Evolutionary conservation across 2,329 filamentous ascomycete genomes (phyloP).

Genomic region (Cladosporium sp.): DNA sequence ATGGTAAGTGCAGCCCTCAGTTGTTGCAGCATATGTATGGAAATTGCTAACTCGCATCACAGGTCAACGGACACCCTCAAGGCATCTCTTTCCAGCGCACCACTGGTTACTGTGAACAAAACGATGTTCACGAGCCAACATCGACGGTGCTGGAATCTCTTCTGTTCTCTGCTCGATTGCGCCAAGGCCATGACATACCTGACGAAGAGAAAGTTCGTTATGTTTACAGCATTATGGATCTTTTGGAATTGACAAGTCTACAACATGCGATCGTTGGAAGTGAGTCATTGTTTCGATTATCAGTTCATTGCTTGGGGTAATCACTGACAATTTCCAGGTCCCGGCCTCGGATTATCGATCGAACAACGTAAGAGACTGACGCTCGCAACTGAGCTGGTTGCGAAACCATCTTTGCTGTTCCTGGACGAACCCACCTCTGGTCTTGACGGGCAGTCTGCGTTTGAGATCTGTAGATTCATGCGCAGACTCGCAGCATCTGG

Average conservation of each 20-base stretch:
- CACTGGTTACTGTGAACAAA: slow-evolving; percentile 61
- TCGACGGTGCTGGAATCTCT: slow-evolving; percentile 67
- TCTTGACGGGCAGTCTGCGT: slow-evolving; percentile 68
- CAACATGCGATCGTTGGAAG: slow-evolving; percentile 11
- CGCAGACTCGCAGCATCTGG: slow-evolving; percentile 65
- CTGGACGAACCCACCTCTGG: slow-evolving; percentile 66
- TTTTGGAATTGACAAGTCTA: slow-evolving; percentile 2
- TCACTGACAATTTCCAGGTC: not conserved
- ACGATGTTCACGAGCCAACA: slow-evolving; percentile 67
- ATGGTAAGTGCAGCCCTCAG: slow-evolving; percentile 29
- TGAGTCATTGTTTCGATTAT: not conserved
- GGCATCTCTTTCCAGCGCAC: slow-evolving; percentile 53
- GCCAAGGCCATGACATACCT: slow-evolving; percentile 59
- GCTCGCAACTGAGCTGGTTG: slow-evolving; percentile 57
- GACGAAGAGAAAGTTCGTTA: slow-evolving; percentile 65
- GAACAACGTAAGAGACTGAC: slow-evolving; percentile 60
- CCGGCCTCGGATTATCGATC: slow-evolving; percentile 35
- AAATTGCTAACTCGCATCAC: not conserved
- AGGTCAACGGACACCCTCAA: slow-evolving; percentile 40
- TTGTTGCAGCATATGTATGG: not conserved
- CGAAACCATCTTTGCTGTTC: slow-evolving; percentile 62
- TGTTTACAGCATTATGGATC: slow-evolving; percentile 37
- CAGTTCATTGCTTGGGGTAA: too few species aligned
- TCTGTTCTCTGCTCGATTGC: slow-evolving; percentile 64
- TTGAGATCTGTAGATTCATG: slow-evolving; percentile 53